Conservation (phyloP, 1,284 basidiomycete genomes). For the Cryptococcus amylolentus region DNA sequence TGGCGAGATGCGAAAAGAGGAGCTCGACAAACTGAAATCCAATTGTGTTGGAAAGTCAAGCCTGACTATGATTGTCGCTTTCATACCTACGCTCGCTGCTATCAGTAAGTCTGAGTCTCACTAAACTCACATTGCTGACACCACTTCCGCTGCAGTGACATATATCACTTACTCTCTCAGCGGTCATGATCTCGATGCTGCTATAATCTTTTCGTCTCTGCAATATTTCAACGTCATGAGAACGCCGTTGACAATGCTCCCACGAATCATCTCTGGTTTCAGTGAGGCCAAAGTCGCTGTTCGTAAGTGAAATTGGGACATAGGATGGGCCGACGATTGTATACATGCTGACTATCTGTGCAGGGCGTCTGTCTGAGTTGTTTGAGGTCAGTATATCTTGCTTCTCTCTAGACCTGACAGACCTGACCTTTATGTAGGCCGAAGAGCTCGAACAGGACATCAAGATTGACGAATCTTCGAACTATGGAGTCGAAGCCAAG, state of each 20-base stretch:
- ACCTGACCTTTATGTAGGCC: slow-evolving; percentile 29
- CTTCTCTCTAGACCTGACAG: not conserved
- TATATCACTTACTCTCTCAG: slow-evolving; percentile 69
- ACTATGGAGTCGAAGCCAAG: slow-evolving; percentile 58
- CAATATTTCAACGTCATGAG: slow-evolving; percentile 66
- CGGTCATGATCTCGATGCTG: slow-evolving; percentile 63
- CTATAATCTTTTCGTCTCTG: slow-evolving; percentile 68
- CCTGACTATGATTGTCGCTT: slow-evolving; percentile 44
- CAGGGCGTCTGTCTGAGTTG: slow-evolving; percentile 7
- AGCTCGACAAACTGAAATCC: slow-evolving; percentile 51
- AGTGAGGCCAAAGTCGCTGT: slow-evolving; percentile 54
- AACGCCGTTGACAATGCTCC: slow-evolving; percentile 31
- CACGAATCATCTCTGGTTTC: slow-evolving; percentile 44
- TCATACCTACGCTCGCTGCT: slow-evolving; percentile 66
- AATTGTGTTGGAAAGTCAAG: slow-evolving; percentile 31
- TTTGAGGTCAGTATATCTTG: slow-evolving; percentile 5
- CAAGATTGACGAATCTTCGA: slow-evolving; percentile 51
- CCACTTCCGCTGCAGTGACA: slow-evolving; percentile 50
- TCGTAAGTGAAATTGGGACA: slow-evolving; percentile 1
- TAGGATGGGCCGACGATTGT: too few species aligned
- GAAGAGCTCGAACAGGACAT: slow-evolving; percentile 62
- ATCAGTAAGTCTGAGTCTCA: slow-evolving; percentile 45
- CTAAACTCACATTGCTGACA: not conserved
- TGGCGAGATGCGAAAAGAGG: slow-evolving; percentile 54
- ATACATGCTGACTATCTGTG: too few species aligned